Base-by-base conservation (phyloP, 352 stramenopile genomes). In the Thalassiosira livingstoniorum region DNA sequence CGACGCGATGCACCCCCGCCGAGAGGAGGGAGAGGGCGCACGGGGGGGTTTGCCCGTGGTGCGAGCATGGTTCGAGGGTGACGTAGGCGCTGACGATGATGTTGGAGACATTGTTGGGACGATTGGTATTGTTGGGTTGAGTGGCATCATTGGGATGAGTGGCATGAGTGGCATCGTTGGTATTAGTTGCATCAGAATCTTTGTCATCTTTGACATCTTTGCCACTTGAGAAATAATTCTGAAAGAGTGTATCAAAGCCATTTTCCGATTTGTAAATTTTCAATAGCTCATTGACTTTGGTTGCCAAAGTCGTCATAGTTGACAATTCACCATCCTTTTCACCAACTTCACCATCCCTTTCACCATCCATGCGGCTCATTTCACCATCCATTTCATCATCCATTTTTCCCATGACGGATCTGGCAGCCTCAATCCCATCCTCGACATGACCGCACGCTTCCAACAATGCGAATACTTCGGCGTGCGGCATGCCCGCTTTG, bases 41-140 rank as follows among this genome's bases (percentile, higher is more conserved):
- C 3, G 94, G 94, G 37, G 94, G 94, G 18, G 94, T 97, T 47
- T 91, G 79, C 7, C 94, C 94, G 35, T 84, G 82, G 77, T 97
- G 94, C 81, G 91, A 96, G 84, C 94, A 97, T 1, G 94, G 94
- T 88, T 97, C 94, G 32, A 97, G 81, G 15, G 94, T 96, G 1
- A 97, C 94, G 86, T 97, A 97, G 0, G 92, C 94, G 13, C 94
- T 97, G 37, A 92, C 82, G 39, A 82, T 71, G 27, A 73, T 70
- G 53, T 90, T 65, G 4, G 65, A 51, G 29, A 83, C 77, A 13
- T 42, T 27, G 29, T 83, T 11, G 47, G 63, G 18, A 64, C 65
- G 70, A 91, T 86, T 18, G 92, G 54, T 58, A n/a, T n/a, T n/a
- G n/a, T 83, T 72, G 63, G 62, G 47, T 29, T 29, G 11, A 58